Conservation (phyloP, 805 yeast genomes). For the Candida sithepensis region DNA sequence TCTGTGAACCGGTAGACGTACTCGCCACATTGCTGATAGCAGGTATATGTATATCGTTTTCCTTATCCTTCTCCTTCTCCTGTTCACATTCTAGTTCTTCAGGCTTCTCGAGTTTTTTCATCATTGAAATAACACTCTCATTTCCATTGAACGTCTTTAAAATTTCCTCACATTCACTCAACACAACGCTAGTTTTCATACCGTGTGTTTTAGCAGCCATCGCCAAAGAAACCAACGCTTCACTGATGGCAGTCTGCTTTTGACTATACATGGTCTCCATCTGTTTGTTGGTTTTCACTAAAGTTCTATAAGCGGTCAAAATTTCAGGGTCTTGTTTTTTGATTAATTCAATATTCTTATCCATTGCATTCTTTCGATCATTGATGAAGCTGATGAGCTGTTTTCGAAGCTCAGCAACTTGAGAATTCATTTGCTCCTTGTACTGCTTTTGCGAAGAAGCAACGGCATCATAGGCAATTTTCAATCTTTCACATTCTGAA, state of each 20-base stretch:
- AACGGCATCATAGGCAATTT: constrained; percentile 56
- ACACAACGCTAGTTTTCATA: constrained; percentile 40
- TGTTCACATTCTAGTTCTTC: constrained; percentile 1
- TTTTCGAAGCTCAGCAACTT: constrained; percentile 36
- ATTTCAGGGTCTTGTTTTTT: constrained; percentile 46
- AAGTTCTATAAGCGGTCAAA: constrained; percentile 44
- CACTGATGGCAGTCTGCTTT: constrained; percentile 42
- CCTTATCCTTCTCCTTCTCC: constrained; percentile 3
- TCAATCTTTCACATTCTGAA: constrained; percentile 53
- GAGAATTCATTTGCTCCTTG: constrained; percentile 43
- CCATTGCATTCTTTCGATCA: constrained; percentile 33
- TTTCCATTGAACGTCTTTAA: constrained; percentile 32
- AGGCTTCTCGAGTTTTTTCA: constrained; percentile 5
- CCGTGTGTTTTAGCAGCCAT: constrained; percentile 45
- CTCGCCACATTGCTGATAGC: not conserved
- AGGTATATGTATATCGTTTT: not conserved
- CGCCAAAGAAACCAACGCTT: constrained; percentile 42
- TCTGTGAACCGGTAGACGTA: not conserved
- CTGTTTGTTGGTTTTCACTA: constrained; percentile 43
- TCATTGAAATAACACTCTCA: constrained; percentile 19
- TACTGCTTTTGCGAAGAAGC: constrained; percentile 48
- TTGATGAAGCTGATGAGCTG: constrained; percentile 36
- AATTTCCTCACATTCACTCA: constrained; percentile 45
- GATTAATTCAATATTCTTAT: constrained; percentile 35
- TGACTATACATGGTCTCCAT: constrained; percentile 47